Conservation (phyloP, 371 early-diverging fungal species). For the Rhizomucor miehei region DNA sequence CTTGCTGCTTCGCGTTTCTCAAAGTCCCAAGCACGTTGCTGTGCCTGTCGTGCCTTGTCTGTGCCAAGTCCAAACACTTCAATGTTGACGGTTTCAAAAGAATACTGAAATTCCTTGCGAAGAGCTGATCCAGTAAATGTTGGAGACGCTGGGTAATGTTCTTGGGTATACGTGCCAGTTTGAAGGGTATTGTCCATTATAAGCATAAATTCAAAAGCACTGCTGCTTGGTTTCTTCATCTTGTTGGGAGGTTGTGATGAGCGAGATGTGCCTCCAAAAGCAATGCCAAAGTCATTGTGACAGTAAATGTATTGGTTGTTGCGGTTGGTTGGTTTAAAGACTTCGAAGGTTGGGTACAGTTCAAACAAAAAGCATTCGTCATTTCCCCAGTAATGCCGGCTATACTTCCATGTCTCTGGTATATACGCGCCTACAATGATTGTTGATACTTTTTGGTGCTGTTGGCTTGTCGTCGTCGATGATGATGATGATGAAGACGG, state of each 20-base stretch:
- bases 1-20: conserved; percentile 51
- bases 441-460: not conserved
- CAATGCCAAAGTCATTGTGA: conserved; percentile 55
- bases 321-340: conserved; percentile 37
- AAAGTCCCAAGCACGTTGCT: conserved; percentile 57
- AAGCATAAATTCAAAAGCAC: conserved; percentile 20
- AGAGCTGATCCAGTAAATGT: conserved; percentile 19
- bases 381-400: conserved; percentile 51
- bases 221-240: not conserved
- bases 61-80: conserved; percentile 64
- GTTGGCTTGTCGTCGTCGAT: too few relatives aligned
- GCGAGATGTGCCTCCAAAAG: conserved; percentile 46
- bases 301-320: conserved; percentile 50
- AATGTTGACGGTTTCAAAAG: conserved; percentile 52
- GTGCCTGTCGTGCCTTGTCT: conserved; percentile 36
- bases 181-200: conserved; percentile 46
- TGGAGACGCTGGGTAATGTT: conserved; percentile 34
- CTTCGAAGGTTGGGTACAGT: conserved; percentile 52
- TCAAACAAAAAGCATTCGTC: conserved; percentile 53
- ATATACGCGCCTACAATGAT: conserved; percentile 51
- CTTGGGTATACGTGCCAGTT: conserved; percentile 44
- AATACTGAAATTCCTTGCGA: conserved; percentile 13
- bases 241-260: conserved; percentile 6
- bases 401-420: conserved; percentile 57
- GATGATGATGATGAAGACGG: not conserved